phyloP scores from a whole-genome alignment of 179 eudicot species.

The Drosera spatulata region DNA sequence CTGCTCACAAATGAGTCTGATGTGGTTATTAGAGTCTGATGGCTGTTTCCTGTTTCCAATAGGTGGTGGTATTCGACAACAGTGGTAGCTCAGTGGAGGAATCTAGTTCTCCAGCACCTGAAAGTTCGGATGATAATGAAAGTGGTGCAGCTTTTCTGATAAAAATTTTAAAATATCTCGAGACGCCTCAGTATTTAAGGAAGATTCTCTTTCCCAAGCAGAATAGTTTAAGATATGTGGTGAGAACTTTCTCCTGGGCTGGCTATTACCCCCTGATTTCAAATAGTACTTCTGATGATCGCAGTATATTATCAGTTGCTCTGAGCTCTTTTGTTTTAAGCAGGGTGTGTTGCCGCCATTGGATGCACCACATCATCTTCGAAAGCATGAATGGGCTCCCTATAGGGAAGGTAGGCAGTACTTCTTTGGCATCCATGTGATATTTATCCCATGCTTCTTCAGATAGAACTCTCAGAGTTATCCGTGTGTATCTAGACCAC shows the following conservation, averaged over 20 bases:
- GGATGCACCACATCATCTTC: conserved; percentile 98
- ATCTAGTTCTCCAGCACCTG: conserved; percentile 20
- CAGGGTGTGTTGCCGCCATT: conserved; percentile 95
- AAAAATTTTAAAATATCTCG: conserved; percentile 72
- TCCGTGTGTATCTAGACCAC: no score
- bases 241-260: conserved; percentile 16
- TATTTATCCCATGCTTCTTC: not conserved
- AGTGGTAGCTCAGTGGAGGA: conserved; percentile 30
- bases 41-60: conserved; percentile 1
- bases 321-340: conserved; percentile 1
- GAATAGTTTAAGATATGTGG: conserved; percentile 77
- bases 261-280: not conserved
- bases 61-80: conserved; percentile 86
- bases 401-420: conserved; percentile 73
- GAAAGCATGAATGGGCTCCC: conserved; percentile 96
- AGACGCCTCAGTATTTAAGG: conserved; percentile 91
- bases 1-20: not conserved
- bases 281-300: not conserved
- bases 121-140: conserved; percentile 42
- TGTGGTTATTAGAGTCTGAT: not conserved
- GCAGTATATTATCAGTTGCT: not conserved
- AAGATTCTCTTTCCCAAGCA: conserved; percentile 59
- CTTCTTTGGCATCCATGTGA: not conserved
- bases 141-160: conserved; percentile 79
- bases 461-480: no score